Evolutionary conservation across 2,329 filamentous ascomycete genomes (phyloP).

Genomic region (Monosporascus sp.): DNA sequence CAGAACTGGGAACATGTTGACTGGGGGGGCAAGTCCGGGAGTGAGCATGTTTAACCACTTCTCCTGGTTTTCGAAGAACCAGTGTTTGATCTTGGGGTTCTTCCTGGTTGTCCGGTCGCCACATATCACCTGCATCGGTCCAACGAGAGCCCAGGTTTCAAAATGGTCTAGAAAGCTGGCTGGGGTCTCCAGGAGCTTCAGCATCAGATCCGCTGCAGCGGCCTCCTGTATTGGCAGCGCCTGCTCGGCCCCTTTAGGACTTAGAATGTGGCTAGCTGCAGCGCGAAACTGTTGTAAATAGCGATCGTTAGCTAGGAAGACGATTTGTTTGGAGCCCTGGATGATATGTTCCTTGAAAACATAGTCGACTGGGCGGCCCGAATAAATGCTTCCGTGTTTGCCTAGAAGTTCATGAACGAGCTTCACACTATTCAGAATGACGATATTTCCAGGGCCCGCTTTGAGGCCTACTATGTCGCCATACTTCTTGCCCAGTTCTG

Average conservation of each 20-base stretch:
- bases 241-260: not conserved
- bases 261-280: constrained; percentile 1
- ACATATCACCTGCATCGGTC: constrained; percentile 3
- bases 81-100: not conserved
- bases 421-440: constrained; percentile 4
- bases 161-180: constrained; percentile 1
- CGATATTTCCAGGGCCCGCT: constrained; percentile 4
- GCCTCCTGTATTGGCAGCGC: constrained; percentile 3
- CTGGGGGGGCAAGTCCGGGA: constrained; percentile 4
- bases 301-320: constrained; percentile 1
- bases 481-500: constrained; percentile 1
- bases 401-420: constrained; percentile 7
- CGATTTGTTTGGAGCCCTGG: constrained; percentile 1
- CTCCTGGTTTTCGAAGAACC: constrained; percentile 6
- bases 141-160: constrained; percentile 2
- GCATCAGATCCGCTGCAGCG: constrained; percentile 1
- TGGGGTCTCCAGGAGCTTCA: constrained; percentile 1
- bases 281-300: constrained; percentile 4
- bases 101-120: constrained; percentile 3
- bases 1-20: constrained; percentile 8
- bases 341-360: constrained; percentile 5
- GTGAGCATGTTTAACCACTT: constrained; percentile 5
- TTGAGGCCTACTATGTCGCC: constrained; percentile 9
- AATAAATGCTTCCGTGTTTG: constrained; percentile 6
- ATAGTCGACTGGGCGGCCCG: constrained; percentile 4